Evolutionary conservation across 1,284 basidiomycete species (phyloP).

Genomic region (Moniliophthora roreri): DNA sequence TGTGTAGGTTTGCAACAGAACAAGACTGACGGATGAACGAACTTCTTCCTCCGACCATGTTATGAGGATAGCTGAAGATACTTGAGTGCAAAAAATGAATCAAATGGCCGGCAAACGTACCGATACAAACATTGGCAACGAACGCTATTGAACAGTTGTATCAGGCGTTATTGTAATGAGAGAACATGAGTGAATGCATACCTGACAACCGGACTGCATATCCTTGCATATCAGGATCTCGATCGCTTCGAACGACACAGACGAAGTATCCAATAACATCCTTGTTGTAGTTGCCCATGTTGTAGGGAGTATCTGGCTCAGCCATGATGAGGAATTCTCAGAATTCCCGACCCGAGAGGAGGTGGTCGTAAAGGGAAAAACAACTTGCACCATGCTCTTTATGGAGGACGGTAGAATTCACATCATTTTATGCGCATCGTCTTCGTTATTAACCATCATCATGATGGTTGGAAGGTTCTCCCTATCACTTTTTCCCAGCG

Average conservation of each 20-base stretch:
- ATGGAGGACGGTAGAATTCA: too few relatives aligned
- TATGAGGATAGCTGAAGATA: constrained; percentile 2
- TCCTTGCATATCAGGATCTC: constrained; percentile 4
- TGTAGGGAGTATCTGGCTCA: too few relatives aligned
- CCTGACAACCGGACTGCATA: background rate
- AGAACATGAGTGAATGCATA: background rate
- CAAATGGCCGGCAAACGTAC: background rate
- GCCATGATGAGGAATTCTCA: too few relatives aligned
- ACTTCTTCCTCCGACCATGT: constrained; percentile 10
- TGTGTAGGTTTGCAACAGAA: constrained; percentile 17
- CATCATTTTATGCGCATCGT: too few relatives aligned
- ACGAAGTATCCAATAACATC: background rate
- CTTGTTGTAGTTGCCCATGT: too few relatives aligned
- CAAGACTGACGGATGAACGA: constrained; percentile 9
- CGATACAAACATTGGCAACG: background rate
- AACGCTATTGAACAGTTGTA: background rate
- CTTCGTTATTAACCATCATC: too few relatives aligned
- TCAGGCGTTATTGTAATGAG: background rate
- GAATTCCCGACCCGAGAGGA: too few relatives aligned
- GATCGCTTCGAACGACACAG: background rate
- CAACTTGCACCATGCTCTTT: too few relatives aligned
- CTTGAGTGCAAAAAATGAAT: background rate
- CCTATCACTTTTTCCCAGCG: too few relatives aligned
- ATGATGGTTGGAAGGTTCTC: too few relatives aligned
- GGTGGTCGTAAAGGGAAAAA: too few relatives aligned